phyloP scores from a whole-genome alignment of 2,329 filamentous ascomycete genomes.

The Neofusicoccum sp. region DNA sequence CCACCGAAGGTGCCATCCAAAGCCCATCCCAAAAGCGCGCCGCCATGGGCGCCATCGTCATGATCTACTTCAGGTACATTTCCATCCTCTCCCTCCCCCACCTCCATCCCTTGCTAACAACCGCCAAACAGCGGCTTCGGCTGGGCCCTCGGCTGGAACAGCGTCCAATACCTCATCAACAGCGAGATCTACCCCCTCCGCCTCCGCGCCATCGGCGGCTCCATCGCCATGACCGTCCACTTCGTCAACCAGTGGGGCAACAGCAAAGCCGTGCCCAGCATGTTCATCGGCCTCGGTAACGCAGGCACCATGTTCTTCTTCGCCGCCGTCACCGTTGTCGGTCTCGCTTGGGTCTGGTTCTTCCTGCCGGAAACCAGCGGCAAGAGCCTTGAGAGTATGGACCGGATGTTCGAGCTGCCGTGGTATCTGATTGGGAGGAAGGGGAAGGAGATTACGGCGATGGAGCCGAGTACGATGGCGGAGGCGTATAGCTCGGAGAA shows the following conservation, averaged over 20 bases:
- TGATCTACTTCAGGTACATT: conserved; percentile 59
- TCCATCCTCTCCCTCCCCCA: neutral
- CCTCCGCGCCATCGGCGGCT: conserved; percentile 70
- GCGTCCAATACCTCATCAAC: conserved; percentile 77
- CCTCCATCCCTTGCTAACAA: neutral
- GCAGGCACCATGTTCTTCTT: conserved; percentile 81
- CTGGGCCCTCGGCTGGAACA: conserved; percentile 62
- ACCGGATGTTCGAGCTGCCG: conserved; percentile 69
- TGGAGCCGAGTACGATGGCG: conserved; percentile 5
- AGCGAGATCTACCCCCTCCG: conserved; percentile 77
- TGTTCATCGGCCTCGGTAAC: conserved; percentile 64
- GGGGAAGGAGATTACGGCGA: conserved; percentile 26
- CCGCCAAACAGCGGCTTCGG: conserved; percentile 33
- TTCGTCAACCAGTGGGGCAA: conserved; percentile 81
- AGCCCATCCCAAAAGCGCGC: conserved; percentile 55
- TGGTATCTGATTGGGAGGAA: conserved; percentile 72
- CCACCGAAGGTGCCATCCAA: conserved; percentile 53
- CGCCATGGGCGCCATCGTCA: conserved; percentile 66
- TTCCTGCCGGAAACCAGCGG: conserved; percentile 74
- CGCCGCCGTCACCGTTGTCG: conserved; percentile 66
- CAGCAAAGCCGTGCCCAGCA: conserved; percentile 71
- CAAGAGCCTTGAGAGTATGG: conserved; percentile 66
- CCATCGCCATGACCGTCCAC: conserved; percentile 75
- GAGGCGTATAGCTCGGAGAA: conserved; percentile 14
- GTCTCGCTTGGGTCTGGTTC: conserved; percentile 71